These are phyloP conservation scores for Lichtheimia ornata DNA, from an alignment of 371 early-diverging fungal genomes.

Conservation along the genomic window DNA sequence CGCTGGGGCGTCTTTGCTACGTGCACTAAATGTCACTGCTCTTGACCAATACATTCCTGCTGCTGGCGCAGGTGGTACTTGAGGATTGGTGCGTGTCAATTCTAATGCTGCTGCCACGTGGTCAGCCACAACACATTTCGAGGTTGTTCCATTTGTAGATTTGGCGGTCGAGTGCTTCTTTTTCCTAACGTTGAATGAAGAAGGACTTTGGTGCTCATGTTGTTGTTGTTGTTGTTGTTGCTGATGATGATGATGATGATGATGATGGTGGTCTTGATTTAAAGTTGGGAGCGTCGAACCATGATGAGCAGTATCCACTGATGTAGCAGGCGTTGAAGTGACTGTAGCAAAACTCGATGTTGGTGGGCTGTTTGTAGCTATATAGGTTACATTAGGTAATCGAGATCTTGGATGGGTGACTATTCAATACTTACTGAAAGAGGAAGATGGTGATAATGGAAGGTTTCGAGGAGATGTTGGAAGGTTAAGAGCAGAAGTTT, in stretches of 20 bases:
- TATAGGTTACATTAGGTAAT: no score
- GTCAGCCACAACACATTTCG: slow-evolving; percentile 6
- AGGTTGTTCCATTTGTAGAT: not conserved
- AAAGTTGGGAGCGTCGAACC: not conserved
- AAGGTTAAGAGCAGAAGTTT: not conserved
- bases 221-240: not conserved
- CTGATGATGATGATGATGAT: not conserved
- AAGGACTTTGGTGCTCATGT: not conserved
- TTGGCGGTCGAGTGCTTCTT: not conserved
- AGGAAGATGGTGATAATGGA: slow-evolving; percentile 10
- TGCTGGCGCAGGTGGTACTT: slow-evolving; percentile 53
- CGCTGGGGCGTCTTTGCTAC: slow-evolving; percentile 36
- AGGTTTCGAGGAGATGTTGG: not conserved
- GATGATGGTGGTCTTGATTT: not conserved
- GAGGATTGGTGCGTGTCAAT: slow-evolving; percentile 11
- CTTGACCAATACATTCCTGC: slow-evolving; percentile 82
- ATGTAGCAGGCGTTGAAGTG: not conserved
- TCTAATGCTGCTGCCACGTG: slow-evolving; percentile 15
- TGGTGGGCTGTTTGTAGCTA: no score
- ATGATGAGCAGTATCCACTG: not conserved
- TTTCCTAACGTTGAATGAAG: not conserved
- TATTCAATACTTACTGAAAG: slow-evolving; percentile 5
- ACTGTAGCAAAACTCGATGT: not conserved
- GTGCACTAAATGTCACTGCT: slow-evolving; percentile 52
- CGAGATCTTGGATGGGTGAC: not conserved